phyloP scores from a whole-genome alignment of 495 filamentous ascomycete species.

The Hypoxylon cercidicola region DNA sequence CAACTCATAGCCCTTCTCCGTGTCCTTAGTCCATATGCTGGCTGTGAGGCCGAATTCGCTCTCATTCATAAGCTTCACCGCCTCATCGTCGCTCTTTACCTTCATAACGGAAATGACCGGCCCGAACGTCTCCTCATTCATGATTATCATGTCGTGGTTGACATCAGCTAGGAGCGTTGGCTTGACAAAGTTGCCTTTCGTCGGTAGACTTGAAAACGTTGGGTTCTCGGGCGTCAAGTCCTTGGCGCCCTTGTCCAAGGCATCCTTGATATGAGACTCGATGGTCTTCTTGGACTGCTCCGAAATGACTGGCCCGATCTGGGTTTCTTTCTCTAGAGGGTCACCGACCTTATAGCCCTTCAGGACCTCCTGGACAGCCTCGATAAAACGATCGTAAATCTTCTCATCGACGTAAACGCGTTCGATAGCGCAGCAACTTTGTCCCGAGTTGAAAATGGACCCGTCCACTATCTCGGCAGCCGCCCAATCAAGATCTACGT shows the following conservation, averaged over 20 bases:
- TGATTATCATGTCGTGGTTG: constrained; percentile 85
- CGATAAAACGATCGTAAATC: constrained; percentile 83
- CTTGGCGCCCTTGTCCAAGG: constrained; percentile 82
- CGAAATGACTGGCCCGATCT: constrained; percentile 91
- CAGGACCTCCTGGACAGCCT: constrained; percentile 80
- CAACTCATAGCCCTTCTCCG: constrained; percentile 76
- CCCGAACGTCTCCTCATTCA: constrained; percentile 97
- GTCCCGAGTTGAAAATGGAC: constrained; percentile 94
- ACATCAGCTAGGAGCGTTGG: constrained; percentile 86
- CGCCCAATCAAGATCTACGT: constrained; percentile 89
- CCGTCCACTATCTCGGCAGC: constrained; percentile 94
- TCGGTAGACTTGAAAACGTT: constrained; percentile 73
- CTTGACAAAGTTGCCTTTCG: constrained; percentile 83
- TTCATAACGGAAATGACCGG: constrained; percentile 95
- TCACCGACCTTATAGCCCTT: constrained; percentile 90
- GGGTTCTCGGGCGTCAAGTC: constrained; percentile 84
- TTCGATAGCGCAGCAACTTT: constrained; percentile 95
- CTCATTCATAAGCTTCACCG: constrained; percentile 90
- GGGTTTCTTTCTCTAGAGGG: constrained; percentile 78
- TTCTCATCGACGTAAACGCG: constrained; percentile 89
- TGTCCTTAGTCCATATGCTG: constrained; percentile 98
- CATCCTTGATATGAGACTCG: constrained; percentile 82
- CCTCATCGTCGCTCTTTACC: constrained; percentile 84
- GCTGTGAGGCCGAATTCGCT: constrained; percentile 94
- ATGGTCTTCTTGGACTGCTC: constrained; percentile 79